Conservation (phyloP, 1,284 basidiomycete species). For the Cerrena zonata region DNA sequence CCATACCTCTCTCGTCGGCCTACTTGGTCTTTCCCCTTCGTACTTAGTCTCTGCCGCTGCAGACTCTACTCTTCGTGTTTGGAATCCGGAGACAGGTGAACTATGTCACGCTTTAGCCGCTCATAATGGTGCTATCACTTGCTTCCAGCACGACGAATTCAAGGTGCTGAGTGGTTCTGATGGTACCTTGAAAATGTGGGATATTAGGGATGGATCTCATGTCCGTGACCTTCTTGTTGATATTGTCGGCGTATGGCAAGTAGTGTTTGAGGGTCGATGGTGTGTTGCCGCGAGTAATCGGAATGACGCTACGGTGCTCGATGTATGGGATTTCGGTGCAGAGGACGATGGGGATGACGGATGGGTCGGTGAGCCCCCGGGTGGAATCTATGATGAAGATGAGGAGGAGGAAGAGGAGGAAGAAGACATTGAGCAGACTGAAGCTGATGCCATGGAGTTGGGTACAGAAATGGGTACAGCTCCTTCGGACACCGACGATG, state of each 20-base stretch:
- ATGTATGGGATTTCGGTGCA: conserved; percentile 81
- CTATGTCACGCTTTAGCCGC: conserved; percentile 77
- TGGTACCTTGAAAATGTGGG: conserved; percentile 96
- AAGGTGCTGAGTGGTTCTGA: conserved; percentile 91
- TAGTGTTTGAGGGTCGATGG: conserved; percentile 86
- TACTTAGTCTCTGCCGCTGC: conserved; percentile 89
- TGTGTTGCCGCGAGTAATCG: conserved; percentile 89
- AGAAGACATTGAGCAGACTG: conserved; percentile 47
- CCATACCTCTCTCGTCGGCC: conserved; percentile 83
- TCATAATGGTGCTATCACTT: conserved; percentile 91
- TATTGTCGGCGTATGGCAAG: conserved; percentile 92
- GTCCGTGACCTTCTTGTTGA: conserved; percentile 83
- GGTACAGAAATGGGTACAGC: conserved; percentile 48
- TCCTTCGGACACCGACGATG: conserved; percentile 46
- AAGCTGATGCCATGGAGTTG: conserved; percentile 64
- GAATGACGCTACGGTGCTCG: conserved; percentile 70
- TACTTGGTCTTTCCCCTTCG: conserved; percentile 82
- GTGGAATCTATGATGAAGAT: conserved; percentile 50
- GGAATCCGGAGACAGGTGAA: conserved; percentile 82
- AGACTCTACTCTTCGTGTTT: conserved; percentile 86
- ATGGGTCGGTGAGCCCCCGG: conserved; percentile 48
- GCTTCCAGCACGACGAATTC: conserved; percentile 95
- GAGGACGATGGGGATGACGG: conserved; percentile 49
- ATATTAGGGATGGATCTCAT: conserved; percentile 77
- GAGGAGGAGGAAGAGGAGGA: conserved; percentile 43